Conservation (phyloP, 495 filamentous ascomycete species). For the Penicillium longicatenatum region DNA sequence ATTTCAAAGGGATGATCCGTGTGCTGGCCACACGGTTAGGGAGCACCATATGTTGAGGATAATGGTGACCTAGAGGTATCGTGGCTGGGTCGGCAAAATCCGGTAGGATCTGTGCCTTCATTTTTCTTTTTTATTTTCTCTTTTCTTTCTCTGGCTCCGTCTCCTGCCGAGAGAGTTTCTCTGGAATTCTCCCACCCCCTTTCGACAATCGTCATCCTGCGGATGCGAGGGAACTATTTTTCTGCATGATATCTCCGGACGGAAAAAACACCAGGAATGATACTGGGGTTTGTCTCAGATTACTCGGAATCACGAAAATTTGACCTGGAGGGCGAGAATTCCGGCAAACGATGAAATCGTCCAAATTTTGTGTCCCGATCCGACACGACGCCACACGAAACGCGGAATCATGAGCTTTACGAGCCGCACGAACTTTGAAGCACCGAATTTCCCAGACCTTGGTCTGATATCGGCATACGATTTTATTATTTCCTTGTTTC, state of each 20-base stretch:
- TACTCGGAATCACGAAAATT: neutral
- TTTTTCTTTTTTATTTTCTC: neutral
- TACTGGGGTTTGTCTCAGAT: neutral
- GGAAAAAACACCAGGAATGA: neutral
- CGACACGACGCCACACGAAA: slow-evolving; percentile 35
- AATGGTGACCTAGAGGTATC: slow-evolving; percentile 12
- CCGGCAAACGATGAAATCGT: neutral
- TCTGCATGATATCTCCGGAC: neutral
- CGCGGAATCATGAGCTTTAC: slow-evolving; percentile 41
- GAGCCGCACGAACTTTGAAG: slow-evolving; percentile 36
- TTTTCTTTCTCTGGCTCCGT: neutral
- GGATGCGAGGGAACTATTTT: neutral
- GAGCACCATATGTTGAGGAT: slow-evolving; percentile 26
- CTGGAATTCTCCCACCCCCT: neutral
- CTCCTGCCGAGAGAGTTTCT: neutral
- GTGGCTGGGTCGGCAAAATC: slow-evolving; percentile 5
- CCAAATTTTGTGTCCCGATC: slow-evolving; percentile 12
- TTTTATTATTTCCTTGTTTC: slow-evolving; percentile 20
- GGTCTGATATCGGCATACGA: slow-evolving; percentile 27
- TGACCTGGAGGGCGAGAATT: neutral
- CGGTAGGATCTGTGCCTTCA: neutral
- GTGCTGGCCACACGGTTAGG: slow-evolving; percentile 34
- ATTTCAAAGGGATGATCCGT: slow-evolving; percentile 23
- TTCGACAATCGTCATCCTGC: neutral
- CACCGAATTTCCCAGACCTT: slow-evolving; percentile 17